phyloP scores from a whole-genome alignment of 1,284 basidiomycete genomes.

The Boletellus sp. region DNA sequence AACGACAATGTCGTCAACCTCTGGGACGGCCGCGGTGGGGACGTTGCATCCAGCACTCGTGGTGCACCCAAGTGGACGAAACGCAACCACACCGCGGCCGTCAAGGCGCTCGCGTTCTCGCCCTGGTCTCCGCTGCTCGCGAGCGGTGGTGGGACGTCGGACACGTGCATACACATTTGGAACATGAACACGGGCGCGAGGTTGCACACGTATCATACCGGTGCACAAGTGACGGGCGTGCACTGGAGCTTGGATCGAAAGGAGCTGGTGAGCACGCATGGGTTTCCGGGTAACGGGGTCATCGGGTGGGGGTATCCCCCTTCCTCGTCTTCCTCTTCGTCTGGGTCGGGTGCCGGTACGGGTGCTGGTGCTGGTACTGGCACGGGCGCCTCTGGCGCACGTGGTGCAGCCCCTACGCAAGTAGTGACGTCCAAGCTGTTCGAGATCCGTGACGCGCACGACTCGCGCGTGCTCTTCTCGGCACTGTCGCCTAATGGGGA shows the following conservation, averaged over 20 bases:
- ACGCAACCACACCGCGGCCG: slow-evolving; percentile 90
- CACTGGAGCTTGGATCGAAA: slow-evolving; percentile 89
- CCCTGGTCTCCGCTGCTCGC: slow-evolving; percentile 93
- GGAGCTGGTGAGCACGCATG: slow-evolving; percentile 91
- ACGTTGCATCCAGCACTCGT: slow-evolving; percentile 56
- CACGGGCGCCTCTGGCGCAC: slow-evolving; percentile 24
- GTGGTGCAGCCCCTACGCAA: slow-evolving; percentile 18
- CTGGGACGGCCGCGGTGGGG: slow-evolving; percentile 83
- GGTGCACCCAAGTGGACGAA: slow-evolving; percentile 87
- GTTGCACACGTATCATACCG: slow-evolving; percentile 78
- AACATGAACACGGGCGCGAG: slow-evolving; percentile 87
- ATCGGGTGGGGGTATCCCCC: slow-evolving; percentile 68
- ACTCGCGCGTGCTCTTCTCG: slow-evolving; percentile 83
- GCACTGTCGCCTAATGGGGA: slow-evolving; percentile 86
- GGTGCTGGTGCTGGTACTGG: too few relatives aligned
- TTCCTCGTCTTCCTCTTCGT: slow-evolving; percentile 48
- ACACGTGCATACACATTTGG: slow-evolving; percentile 94
- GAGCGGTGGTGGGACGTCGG: slow-evolving; percentile 91
- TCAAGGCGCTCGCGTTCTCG: slow-evolving; percentile 96
- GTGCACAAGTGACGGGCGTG: slow-evolving; percentile 89
- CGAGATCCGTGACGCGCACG: slow-evolving; percentile 90
- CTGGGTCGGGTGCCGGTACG: slow-evolving; percentile 1
- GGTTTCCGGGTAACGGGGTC: slow-evolving; percentile 78
- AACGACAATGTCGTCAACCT: slow-evolving; percentile 97
- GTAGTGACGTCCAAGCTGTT: slow-evolving; percentile 46